Base-by-base conservation (phyloP, 306 rosid species). In the Prunus padus region DNA sequence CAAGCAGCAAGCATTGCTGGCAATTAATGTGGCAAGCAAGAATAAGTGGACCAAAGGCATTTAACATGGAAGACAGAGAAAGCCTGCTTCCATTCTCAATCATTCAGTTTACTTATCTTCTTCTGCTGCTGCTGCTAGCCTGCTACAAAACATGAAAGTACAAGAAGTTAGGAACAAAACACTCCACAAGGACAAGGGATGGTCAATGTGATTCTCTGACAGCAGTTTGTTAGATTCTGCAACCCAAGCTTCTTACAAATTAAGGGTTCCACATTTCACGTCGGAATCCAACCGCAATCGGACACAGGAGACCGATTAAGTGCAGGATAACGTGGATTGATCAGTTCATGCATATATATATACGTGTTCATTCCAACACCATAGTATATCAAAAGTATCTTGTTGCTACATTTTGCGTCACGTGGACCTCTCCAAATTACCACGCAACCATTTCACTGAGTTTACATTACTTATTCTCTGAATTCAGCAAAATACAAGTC, bases 51-150 rank as follows among this genome's bases (percentile, higher is more conserved):
- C 63, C 82, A 74, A 13, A 44, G 72, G 12, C 50, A 55, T 40
- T 78, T 69, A 80, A 80, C 80, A 79, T 74, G 85, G 97, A 84
- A 83, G 98, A 95, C 97, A 87, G 49, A 78, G 84, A 84, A 82
- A 84, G 51, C 66, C 37, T 25, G 84, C 83, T 67, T 73, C 84
- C 97, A 89, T 85, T 62, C 86, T 84, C 81, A 83, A 87, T 87
- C 74, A 87, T 90, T 90, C 71, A 86, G 77, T 84, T 79, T 60
- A 88, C 88, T 90, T 92, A 89, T 95, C 97, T 66, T 46, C 74
- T 79, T 89, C 86, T 89, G 90, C 77, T 81, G 71, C 81, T 61
- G 42, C 42, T 37, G 42, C 42, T 37, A 37, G 42, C 42, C 9
- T 37, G 73, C 67, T 60, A 60, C 65, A 25, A 67, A 78, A 88